phyloP scores from a whole-genome alignment of 208 protist species.

The Leishmania amazonensis region DNA sequence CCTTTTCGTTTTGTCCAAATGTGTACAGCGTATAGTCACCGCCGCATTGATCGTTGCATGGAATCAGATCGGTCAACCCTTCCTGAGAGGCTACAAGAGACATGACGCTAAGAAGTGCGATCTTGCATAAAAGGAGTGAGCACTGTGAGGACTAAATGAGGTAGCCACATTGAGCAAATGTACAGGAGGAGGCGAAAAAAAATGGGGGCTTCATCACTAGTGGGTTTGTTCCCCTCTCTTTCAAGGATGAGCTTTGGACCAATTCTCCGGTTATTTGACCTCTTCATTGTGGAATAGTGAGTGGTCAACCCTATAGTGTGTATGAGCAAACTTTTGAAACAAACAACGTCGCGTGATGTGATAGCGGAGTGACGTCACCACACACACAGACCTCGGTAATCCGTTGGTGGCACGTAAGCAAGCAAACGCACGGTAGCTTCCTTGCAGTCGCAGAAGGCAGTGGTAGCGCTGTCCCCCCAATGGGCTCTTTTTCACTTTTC shows the following conservation, averaged over 20 bases:
- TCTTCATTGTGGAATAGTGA: background rate
- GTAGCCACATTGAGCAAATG: background rate
- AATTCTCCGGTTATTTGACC: background rate
- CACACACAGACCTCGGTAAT: constrained; percentile 3
- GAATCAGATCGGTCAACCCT: constrained; percentile 68
- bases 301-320: background rate
- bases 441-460: background rate
- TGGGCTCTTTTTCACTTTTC: background rate
- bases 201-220: background rate
- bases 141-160: background rate
- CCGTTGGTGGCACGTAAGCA: constrained; percentile 7
- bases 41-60: constrained; percentile 83
- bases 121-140: background rate
- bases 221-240: background rate
- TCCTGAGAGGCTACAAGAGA: constrained; percentile 62
- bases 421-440: constrained; percentile 1
- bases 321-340: background rate
- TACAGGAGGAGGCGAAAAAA: constrained; percentile 5
- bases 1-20: constrained; percentile 80
- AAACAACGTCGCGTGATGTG: background rate
- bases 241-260: background rate
- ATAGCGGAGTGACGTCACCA: background rate
- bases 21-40: constrained; percentile 80
- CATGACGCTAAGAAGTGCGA: constrained; percentile 28
- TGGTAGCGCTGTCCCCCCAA: background rate